Evolutionary conservation across 768 basidiomycete species (phyloP), one percentile per base, ranked within the genome.

Genomic region (Sistotremastrum niveocremeum): DNA sequence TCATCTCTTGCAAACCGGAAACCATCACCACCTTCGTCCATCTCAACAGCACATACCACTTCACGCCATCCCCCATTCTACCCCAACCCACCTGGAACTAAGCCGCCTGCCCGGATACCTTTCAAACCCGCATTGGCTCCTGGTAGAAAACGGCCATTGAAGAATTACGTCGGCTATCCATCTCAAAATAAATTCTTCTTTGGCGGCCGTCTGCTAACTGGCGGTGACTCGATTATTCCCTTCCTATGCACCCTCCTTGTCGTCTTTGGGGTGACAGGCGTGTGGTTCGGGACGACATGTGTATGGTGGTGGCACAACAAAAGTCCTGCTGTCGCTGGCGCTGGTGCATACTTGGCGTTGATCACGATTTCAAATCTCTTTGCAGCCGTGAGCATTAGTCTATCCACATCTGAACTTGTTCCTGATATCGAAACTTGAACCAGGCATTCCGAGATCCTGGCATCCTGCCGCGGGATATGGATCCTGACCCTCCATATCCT

Each of bases 261-360:
- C 20, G 65, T 82, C 30, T 57, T 90, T 29, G 70, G 70, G 2
- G 70, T 97, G 40, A 67, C 84, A 2, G 87, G 79, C 0, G 62
- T 84, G 6, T 99, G 88, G 86, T 77, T 95, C 51, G 84, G 78
- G 7, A 88, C 88, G 29, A 91, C 89, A 1, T 83, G 80, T 40
- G 77, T 81, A 11, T 94, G 81, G 76, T 81, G 93, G 74, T 97
- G 93, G 91, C 64, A 66, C 35, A 68, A 90, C 53, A 70, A 79
- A 48, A 84, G 85, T 42, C 74, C 80, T 5, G 79, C 76, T 4
- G 73, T 80, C 9, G 81, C 83, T 0, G 71, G 68, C 12, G 68
- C 81, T n/a, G 79, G 80, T 40, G 72, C 71, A 45, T 78, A 77
- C 51, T 52, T 76, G 48, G 56, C 67, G 4, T 67, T 84, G 42